Base-by-base conservation (phyloP, 441 rosid genomes). In the Breynia disticha region DNA sequence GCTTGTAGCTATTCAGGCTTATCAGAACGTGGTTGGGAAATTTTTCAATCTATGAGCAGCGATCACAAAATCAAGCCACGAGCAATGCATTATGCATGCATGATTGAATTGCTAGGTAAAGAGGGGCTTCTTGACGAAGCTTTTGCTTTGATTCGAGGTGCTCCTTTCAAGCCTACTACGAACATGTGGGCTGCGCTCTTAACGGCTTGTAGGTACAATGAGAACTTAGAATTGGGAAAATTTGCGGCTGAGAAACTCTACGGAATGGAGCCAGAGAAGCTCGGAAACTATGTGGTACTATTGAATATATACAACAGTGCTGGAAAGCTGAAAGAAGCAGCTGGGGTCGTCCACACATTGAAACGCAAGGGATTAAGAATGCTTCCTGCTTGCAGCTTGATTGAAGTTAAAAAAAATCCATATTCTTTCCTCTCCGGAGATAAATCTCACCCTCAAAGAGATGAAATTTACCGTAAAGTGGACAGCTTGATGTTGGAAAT, bases 171-270 rank as follows among this genome's bases (percentile, higher is more conserved):
- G 67, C 83, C 91, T 10, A 87, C 95, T 0, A 79, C 67, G 41
- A 90, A 90, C 56, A 90, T 90, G 95, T 87, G 98, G 97, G 95
- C 86, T 66, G 93, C 96, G 21, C 75, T 87, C 57, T 67, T 90
- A 56, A 87, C 95, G 9, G 98, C 90, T 13, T 79, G 90, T 69
- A 81, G 98, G 52, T 74, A 79, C 49, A 75, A 85, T 16, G 82
- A 69, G 50, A 80, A 90, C 68, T 62, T 87, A 2, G 85, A 85
- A 72, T 95, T 90, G 0, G 98, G 98, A 52, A 80, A 79, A 68
- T 70, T 79, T 48, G 90, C 83, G 6, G 95, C 95, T 6, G 95
- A 81, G 75, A 81, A 80, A 50, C 80, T 90, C 41, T 87, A 80
- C 13, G 90, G 76, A 53, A 78, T 91, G 95, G 94, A 76, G 69